These are phyloP conservation scores for Solanum sitiens DNA, from an alignment of 257 asterid species.

Conservation along the genomic window DNA sequence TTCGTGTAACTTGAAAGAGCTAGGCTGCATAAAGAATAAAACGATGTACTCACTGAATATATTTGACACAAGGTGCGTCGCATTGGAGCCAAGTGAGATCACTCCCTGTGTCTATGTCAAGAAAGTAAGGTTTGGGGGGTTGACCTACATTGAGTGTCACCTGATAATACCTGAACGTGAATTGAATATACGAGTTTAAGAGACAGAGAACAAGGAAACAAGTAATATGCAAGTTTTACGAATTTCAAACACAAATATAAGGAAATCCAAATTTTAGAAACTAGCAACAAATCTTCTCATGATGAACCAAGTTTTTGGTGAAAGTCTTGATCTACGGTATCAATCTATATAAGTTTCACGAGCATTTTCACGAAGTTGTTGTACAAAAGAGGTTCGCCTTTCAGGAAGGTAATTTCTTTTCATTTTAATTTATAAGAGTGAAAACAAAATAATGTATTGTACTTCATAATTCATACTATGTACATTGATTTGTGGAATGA, in stretches of 20 bases:
- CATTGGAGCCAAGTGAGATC: constrained; percentile 34
- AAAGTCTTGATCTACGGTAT: no score
- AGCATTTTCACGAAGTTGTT: no score
- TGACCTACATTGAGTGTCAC: constrained; percentile 49
- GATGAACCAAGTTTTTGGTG: neutral
- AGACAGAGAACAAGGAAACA: neutral
- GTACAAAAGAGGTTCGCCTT: no score
- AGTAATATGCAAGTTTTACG: neutral
- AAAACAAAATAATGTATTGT: no score
- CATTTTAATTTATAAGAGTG: no score
- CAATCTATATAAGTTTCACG: no score
- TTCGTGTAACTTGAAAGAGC: neutral
- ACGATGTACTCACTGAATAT: constrained; percentile 32
- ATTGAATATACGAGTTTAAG: neutral
- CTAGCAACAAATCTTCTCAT: neutral
- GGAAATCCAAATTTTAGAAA: neutral
- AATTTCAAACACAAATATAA: neutral
- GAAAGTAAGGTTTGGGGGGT: constrained; percentile 57
- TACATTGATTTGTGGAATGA: no score
- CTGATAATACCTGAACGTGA: constrained; percentile 48
- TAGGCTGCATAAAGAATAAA: neutral
- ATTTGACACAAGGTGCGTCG: constrained; percentile 80
- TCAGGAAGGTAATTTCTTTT: no score
- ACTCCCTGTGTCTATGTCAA: constrained; percentile 66
- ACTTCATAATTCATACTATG: no score